phyloP scores from a whole-genome alignment of 2,329 filamentous ascomycete genomes.

The Tolypocladium amazonense region DNA sequence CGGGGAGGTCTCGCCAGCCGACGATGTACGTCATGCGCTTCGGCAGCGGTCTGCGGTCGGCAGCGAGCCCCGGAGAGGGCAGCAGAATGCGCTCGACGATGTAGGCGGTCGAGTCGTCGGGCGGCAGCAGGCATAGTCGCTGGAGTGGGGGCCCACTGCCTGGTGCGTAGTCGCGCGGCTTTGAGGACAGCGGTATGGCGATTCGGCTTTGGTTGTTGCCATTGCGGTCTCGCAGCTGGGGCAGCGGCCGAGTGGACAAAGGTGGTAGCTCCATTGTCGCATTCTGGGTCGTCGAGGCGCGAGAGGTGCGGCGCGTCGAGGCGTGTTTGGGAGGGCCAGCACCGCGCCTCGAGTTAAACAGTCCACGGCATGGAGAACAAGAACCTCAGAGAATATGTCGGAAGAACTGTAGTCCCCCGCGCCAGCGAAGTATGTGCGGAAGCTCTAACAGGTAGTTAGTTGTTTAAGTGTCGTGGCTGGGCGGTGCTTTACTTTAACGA shows the following conservation, averaged over 20 bases:
- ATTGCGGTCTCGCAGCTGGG: neutral
- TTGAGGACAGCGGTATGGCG: slow-evolving; percentile 1
- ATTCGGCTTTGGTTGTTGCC: neutral
- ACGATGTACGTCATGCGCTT: slow-evolving; percentile 43
- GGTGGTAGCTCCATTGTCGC: neutral
- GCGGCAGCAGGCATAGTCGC: slow-evolving; percentile 35
- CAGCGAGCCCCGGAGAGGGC: slow-evolving; percentile 20
- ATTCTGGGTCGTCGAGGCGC: neutral
- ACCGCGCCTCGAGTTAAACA: neutral
- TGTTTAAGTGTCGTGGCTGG: neutral
- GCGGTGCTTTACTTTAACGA: too few species aligned
- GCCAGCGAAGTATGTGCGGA: neutral
- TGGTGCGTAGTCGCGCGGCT: slow-evolving; percentile 25
- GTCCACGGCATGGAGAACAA: neutral
- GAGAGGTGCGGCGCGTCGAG: neutral
- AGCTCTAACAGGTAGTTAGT: neutral
- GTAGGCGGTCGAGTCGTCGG: slow-evolving; percentile 41
- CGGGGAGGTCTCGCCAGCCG: slow-evolving; percentile 41
- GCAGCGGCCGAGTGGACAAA: neutral
- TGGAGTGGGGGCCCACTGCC: slow-evolving; percentile 37
- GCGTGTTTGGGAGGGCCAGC: neutral
- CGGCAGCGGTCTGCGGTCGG: slow-evolving; percentile 23
- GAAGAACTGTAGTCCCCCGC: too few species aligned
- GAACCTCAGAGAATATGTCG: neutral
- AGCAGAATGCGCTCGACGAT: slow-evolving; percentile 44